Base-by-base conservation (phyloP, 495 filamentous ascomycete species). In the Neurospora sp. region DNA sequence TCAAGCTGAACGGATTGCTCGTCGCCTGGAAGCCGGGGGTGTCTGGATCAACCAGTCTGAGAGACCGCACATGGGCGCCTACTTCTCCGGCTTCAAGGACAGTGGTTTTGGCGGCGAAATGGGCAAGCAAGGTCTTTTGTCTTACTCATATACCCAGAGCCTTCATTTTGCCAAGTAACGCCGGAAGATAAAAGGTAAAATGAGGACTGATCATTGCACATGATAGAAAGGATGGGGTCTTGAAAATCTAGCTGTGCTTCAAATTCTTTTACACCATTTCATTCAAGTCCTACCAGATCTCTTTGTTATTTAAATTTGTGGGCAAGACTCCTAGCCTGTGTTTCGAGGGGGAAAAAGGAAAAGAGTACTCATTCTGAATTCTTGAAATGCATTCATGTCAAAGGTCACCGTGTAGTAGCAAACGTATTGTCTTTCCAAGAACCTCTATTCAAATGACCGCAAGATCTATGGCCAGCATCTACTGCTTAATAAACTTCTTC, bases 401-500 rank as follows among this genome's bases (percentile, higher is more conserved):
- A 27, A 18, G 31, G 14, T 35, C 6, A 66, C 14, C 3, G 2
- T 31, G 12, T 16, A 27, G 23, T 12, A 16, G 23, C 1, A 16
- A 7, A 31, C 0, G 23, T 4, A 3, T 16, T 62, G 27, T 66
- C 54, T 66, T 27, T 66, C 54, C 54, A 66, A 66, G 1, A 35
- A 7, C 5, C 3, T 66, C 54, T 66, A 16, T 66, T 66, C 5
- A 16, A 9, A 18, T 37, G 5, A 35, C 18, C 2, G 27, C 54
- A 31, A 66, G 54, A 66, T 35, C 54, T 35, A 31, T 31, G 31
- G 8, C 23, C 54, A 35, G 1, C 14, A 18, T 41, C 4, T 73
- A 80, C 39, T 77, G 71, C 78, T 81, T 71, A 59, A 89, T 93
- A 78, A 91, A 97, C 84, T 91, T 91, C 87, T 90, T 97, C 86